Base-by-base conservation (phyloP, 805 yeast species). In the Lipomyces kockii region DNA sequence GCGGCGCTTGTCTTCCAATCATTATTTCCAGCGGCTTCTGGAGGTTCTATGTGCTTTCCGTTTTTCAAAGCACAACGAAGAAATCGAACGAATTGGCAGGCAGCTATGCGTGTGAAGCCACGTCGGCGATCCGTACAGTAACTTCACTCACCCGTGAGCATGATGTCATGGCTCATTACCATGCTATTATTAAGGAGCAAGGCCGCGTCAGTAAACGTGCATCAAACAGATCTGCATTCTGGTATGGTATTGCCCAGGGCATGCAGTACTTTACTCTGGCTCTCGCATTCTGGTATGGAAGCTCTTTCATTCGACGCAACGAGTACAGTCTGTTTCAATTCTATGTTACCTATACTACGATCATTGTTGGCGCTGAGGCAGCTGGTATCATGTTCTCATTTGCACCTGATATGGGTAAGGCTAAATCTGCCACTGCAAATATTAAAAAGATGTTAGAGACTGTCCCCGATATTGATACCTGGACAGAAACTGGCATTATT, bases 401-500 rank as follows among this genome's bases (percentile, higher is more conserved):
- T 63, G 80, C 83, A 3, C 82, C 83, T 1, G 82, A 80, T 61
- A 78, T 81, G 78, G 80, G 83, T 34, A 79, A 80, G 63, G 83
- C 83, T 20, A 74, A 73, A 27, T 74, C 74, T n/a, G 81, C 81
- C 7, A 77, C 82, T 2, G 70, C 67, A 9, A 78, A 75, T 63
- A 73, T 81, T 20, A 69, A 74, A 58, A 70, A 76, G 14, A 55
- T 81, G 56, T 67, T 80, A 55, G 76, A 74, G 12, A 73, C 74
- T 12, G 57, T 60, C 43, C 83, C 83, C 1, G 63, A 66, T n/a
- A 77, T 80, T 62, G 83, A 80, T 62, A 62, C 75, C 9, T 75
- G 77, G 76, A 62, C 71, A 20, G 35, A 46, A 7, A 73, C 71
- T 12, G 82, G 82, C 1, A n/a, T 9, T 17, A 58, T 58, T 3